Evolutionary conservation across 78 protist genomes (phyloP).

Genomic region (Pigoraptor vietnamica): DNA sequence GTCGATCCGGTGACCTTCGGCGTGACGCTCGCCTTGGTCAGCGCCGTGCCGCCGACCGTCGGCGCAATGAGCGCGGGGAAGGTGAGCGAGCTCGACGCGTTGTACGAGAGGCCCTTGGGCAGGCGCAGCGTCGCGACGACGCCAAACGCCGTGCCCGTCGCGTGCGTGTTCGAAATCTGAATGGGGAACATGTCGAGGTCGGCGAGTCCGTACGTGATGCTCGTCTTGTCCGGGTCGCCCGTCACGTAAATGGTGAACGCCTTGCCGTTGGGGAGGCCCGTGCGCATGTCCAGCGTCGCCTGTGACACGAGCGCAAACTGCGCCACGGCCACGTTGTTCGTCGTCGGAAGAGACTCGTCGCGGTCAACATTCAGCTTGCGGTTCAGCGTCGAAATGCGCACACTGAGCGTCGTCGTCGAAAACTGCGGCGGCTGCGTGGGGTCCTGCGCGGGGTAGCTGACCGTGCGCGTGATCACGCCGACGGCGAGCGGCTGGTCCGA

Average conservation of each 20-base stretch:
- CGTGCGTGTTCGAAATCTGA: not conserved
- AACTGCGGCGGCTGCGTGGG: not conserved
- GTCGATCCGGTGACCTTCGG: not conserved
- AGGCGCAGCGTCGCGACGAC: not conserved
- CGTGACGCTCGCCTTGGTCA: too few relatives aligned
- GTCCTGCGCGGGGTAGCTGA: too few relatives aligned
- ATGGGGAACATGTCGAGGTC: not conserved
- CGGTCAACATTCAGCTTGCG: not conserved
- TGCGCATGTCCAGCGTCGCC: not conserved
- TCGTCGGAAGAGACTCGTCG: too few relatives aligned
- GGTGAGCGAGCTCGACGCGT: not conserved
- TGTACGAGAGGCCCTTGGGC: not conserved
- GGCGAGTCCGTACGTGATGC: not conserved
- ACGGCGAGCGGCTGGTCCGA: too few relatives aligned
- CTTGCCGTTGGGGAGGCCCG: not conserved
- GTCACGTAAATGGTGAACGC: not conserved
- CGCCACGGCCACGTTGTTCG: not conserved
- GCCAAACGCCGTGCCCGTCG: not conserved
- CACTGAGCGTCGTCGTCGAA: not conserved
- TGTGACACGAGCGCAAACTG: not conserved
- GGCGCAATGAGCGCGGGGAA: not conserved
- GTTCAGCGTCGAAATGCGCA: not conserved
- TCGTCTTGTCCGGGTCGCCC: not conserved
- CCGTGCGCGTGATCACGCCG: too few relatives aligned
- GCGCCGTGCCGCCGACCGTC: not conserved